Evolutionary conservation across 257 asterid genomes (phyloP).

Genomic region (Jaltomata sinuosa): DNA sequence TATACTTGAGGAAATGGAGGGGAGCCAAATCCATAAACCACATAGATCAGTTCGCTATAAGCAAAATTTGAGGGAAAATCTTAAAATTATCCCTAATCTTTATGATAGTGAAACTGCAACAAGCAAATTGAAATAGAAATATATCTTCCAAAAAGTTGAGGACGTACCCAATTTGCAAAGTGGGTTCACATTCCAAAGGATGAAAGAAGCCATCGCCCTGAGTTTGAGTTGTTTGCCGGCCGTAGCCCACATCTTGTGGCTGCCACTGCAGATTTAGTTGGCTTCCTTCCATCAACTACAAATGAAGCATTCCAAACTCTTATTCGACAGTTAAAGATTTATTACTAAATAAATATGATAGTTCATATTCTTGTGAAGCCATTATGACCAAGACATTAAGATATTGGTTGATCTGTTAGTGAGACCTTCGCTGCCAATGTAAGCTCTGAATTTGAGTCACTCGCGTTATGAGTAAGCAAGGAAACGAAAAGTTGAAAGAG

Average conservation of each 20-base stretch:
- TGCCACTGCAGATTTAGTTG: conserved; percentile 77
- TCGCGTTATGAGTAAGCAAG: neutral
- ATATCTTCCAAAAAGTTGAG: neutral
- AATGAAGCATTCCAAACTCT: neutral
- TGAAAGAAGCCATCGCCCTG: conserved; percentile 67
- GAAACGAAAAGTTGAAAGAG: neutral
- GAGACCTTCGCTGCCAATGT: neutral
- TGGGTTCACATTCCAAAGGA: conserved; percentile 84
- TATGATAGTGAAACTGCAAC: neutral
- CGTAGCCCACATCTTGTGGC: conserved; percentile 64
- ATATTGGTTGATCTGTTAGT: neutral
- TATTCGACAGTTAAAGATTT: neutral
- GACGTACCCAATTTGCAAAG: conserved; percentile 80
- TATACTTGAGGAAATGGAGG: too few relatives aligned
- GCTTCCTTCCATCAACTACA: conserved; percentile 45
- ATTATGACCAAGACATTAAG: neutral
- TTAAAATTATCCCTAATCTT: neutral
- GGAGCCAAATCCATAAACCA: too few relatives aligned
- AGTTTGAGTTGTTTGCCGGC: conserved; percentile 48
- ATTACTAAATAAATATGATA: neutral
- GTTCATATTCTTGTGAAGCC: neutral
- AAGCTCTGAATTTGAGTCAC: neutral
- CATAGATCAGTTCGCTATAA: too few relatives aligned
- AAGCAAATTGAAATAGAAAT: neutral
- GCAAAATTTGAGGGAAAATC: neutral